Evolutionary conservation across 75 land plant species (phyloP).

Genomic region (Picea glauca): DNA sequence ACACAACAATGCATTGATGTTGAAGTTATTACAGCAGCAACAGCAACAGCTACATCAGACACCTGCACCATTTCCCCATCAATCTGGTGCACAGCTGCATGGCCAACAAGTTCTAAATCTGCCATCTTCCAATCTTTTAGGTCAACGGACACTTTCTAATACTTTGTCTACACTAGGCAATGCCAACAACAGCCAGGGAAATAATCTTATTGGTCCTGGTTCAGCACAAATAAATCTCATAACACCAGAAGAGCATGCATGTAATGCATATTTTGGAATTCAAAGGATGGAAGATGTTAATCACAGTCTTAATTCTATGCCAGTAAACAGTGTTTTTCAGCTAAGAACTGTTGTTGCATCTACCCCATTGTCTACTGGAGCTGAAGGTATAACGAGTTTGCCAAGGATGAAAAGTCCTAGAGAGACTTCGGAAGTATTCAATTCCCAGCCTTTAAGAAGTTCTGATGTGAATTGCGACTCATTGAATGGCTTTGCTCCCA

Average conservation of each 20-base stretch:
- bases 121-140: not conserved
- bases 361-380: not conserved
- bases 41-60: conserved; percentile 1
- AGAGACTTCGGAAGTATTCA: not conserved
- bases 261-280: conserved; percentile 4
- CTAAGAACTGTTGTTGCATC: not conserved
- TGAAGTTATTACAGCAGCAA: conserved; percentile 11
- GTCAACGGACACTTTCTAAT: not conserved
- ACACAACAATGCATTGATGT: conserved; percentile 21
- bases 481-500: not conserved
- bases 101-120: not conserved
- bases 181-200: not conserved
- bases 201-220: not conserved
- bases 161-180: not conserved
- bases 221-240: not conserved
- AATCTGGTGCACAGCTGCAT: not conserved
- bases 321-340: not conserved
- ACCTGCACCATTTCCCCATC: not conserved
- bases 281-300: not conserved
- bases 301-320: not conserved
- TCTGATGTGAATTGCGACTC: not conserved
- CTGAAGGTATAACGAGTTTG: not conserved
- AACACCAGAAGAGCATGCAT: conserved; percentile 1
- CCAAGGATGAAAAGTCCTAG: not conserved
- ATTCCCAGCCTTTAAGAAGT: not conserved